Evolutionary conservation across 164 flowering plant species (phyloP), one percentile per base, ranked within the genome.

Genomic region (Macadamia integrifolia): DNA sequence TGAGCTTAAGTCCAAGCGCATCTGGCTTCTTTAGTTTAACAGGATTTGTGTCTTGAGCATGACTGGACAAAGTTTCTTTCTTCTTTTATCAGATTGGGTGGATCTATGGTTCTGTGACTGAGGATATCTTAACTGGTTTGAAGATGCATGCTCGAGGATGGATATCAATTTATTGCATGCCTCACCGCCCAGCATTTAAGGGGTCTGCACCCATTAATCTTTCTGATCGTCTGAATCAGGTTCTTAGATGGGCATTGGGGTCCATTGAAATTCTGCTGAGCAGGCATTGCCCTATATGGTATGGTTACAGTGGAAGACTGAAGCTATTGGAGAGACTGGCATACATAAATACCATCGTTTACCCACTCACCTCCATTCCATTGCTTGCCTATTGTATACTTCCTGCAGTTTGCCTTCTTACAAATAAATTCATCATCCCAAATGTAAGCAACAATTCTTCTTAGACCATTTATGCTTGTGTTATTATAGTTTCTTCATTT

Each of bases 191-290:
- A 15, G 97, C 98, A 59, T 94, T 94, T 58, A 94, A 94, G 84
- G 98, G 98, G 12, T 94, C 98, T 81, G 98, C 98, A 62, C 98
- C 98, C 42, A 90, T 94, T 78, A 94, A 94, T 86, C 98, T 94
- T 75, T 94, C 98, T 62, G 98, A 94, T 83, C 92, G 97, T 75
- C 65, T 94, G 73, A 92, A 94, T 80, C 98, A 94, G 67, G 98
- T 94, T 50, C 97, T 94, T 85, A 84, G 97, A 57, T 94, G 98
- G 98, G 98, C 98, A 40, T 78, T 94, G 78, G 98, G 98, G 12
- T 94, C 98, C 6, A 78, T 94, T 75, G 98, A 94, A 69, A 94
- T 94, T 74, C 73, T 94, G 67, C 79, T 94, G 50, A 94, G 98
- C 72, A 82, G 98, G 84, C 98, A 94, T 84, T 94, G 98, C 49